phyloP scores from a whole-genome alignment of 371 early-diverging fungal species.

The Actinomucor elegans region DNA sequence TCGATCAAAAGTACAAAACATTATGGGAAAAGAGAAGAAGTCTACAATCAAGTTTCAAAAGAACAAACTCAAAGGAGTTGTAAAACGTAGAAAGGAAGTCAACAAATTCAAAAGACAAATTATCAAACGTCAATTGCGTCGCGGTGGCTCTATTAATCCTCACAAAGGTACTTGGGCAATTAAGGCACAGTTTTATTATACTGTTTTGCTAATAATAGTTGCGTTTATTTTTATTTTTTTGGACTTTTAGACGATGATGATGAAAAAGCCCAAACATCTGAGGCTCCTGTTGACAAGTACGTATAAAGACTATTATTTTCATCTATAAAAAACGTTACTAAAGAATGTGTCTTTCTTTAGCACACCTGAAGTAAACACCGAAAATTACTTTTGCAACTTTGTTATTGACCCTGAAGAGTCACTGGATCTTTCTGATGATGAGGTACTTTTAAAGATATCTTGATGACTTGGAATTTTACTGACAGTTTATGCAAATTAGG shows the following conservation, averaged over 20 bases:
- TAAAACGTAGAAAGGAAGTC: slow-evolving; percentile 67
- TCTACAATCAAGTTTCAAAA: slow-evolving; percentile 87
- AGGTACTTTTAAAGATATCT: slow-evolving; percentile 23
- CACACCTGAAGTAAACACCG: slow-evolving; percentile 24
- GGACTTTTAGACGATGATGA: slow-evolving; percentile 14
- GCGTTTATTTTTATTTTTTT: too few relatives aligned
- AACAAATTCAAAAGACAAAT: slow-evolving; percentile 67
- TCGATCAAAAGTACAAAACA: too few relatives aligned
- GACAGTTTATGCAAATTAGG: too few relatives aligned
- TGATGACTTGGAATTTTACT: too few relatives aligned
- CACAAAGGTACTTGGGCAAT: slow-evolving; percentile 28
- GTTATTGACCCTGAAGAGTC: slow-evolving; percentile 37
- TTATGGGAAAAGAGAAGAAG: slow-evolving; percentile 69
- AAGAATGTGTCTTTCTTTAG: not conserved
- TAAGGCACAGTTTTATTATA: not conserved
- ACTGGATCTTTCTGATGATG: slow-evolving; percentile 44
- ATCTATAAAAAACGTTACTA: not conserved
- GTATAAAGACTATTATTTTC: not conserved
- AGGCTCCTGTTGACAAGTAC: not conserved
- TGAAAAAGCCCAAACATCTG: slow-evolving; percentile 6
- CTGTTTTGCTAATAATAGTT: not conserved
- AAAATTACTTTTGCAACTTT: slow-evolving; percentile 44
- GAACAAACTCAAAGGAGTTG: slow-evolving; percentile 71
- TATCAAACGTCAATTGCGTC: slow-evolving; percentile 47
- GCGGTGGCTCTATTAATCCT: slow-evolving; percentile 13